A percentile compares a stretch with the other conserved stretches of the same genome.
phyloP scores from a whole-genome alignment of 768 basidiomycete genomes.

The Naganishia onofrii region DNA sequence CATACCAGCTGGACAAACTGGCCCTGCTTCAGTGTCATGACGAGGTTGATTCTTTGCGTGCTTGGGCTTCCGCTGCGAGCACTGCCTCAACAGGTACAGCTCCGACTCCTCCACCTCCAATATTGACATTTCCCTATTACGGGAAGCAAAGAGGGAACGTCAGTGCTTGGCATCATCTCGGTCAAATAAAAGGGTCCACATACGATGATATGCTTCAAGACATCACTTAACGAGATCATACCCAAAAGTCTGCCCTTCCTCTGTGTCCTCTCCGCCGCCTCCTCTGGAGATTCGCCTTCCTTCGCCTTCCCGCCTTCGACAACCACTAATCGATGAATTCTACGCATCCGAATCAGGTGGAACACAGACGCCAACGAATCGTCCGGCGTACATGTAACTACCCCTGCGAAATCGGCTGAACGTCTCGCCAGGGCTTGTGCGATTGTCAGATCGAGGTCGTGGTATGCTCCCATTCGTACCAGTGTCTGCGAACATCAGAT shows the following conservation, averaged over 20 bases:
- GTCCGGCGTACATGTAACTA: slow-evolving; percentile 87
- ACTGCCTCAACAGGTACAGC: slow-evolving; percentile 48
- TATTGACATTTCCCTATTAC: slow-evolving; percentile 44
- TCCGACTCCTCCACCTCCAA: slow-evolving; percentile 48
- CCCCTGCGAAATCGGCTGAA: slow-evolving; percentile 91
- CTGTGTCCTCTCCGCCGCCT: slow-evolving; percentile 12
- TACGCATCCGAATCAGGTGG: slow-evolving; percentile 83
- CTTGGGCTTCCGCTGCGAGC: slow-evolving; percentile 42
- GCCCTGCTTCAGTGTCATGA: not conserved
- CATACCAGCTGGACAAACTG: not conserved
- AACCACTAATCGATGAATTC: slow-evolving; percentile 91
- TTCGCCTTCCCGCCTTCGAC: slow-evolving; percentile 59
- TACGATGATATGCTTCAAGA: slow-evolving; percentile 49
- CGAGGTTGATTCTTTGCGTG: not conserved
- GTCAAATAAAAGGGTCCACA: too few species aligned
- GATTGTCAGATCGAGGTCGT: slow-evolving; percentile 91
- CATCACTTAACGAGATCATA: slow-evolving; percentile 50
- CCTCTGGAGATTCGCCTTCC: slow-evolving; percentile 42
- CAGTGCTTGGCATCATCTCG: too few species aligned
- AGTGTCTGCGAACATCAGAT: slow-evolving; percentile 64
- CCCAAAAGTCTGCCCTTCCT: slow-evolving; percentile 45
- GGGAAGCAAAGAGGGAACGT: not conserved
- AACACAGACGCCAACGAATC: slow-evolving; percentile 89
- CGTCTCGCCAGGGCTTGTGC: slow-evolving; percentile 87
- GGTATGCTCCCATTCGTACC: slow-evolving; percentile 88